Percentiles rank a stretch among this genome's conserved stretches.
Evolutionary conservation across 1,284 basidiomycete genomes (phyloP).

Genomic region (Lignosus rhinocerotis): DNA sequence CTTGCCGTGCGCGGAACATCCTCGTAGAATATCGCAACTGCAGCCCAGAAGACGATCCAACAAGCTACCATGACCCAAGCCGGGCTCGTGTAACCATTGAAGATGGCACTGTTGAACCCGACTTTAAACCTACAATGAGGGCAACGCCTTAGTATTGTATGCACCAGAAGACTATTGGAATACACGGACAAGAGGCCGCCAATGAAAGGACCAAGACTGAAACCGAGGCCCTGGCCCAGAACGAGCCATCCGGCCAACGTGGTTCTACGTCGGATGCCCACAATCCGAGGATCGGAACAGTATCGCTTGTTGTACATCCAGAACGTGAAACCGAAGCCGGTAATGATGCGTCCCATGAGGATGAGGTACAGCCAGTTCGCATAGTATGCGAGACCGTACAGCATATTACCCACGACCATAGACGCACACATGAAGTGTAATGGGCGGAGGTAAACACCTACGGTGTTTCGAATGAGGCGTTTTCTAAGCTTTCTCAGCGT

Average conservation of each 20-base stretch:
- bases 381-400: conserved; percentile 48
- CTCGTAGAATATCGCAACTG: conserved; percentile 47
- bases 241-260: conserved; percentile 66
- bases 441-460: conserved; percentile 53
- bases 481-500: too few relatives aligned
- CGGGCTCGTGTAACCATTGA: conserved; percentile 66
- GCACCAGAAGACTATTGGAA: too few relatives aligned
- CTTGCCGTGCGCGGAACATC: conserved; percentile 40
- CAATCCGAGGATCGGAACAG: conserved; percentile 65
- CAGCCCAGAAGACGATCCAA: conserved; percentile 55
- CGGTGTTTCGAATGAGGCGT: neutral
- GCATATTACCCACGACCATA: conserved; percentile 43
- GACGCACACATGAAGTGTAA: conserved; percentile 45
- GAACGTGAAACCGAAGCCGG: conserved; percentile 48
- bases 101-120: conserved; percentile 38
- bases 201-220: conserved; percentile 65
- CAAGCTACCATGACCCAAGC: conserved; percentile 64
- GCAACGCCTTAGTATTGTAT: too few relatives aligned
- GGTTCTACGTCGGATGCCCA: conserved; percentile 63
- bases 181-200: conserved; percentile 51
- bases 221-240: conserved; percentile 62
- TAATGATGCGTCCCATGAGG: conserved; percentile 47
- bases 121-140: conserved; percentile 27
- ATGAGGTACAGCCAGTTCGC: conserved; percentile 50
- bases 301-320: conserved; percentile 61